Evolutionary conservation across 139 green algal species (phyloP).

Genomic region (Chlamydomonas incerta): DNA sequence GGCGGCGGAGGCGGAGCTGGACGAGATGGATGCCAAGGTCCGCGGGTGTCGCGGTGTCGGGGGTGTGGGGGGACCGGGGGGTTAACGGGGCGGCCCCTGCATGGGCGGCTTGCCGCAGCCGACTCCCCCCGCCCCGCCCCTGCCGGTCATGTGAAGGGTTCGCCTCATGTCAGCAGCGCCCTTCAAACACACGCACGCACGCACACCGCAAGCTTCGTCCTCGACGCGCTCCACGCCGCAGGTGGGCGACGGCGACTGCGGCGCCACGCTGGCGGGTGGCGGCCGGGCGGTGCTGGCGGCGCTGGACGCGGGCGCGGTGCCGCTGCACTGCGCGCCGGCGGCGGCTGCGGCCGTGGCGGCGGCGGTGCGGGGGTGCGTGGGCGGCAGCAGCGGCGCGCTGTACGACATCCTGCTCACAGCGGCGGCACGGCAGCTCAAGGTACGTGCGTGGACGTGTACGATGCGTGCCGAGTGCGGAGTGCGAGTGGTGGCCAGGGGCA

Average conservation of each 20-base stretch:
- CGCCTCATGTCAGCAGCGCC: no score
- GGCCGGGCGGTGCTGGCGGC: slow-evolving; percentile 61
- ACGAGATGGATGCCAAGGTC: slow-evolving; percentile 71
- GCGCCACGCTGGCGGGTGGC: slow-evolving; percentile 71
- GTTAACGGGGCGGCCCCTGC: no score
- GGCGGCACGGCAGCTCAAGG: slow-evolving; percentile 40
- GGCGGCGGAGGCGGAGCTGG: slow-evolving; percentile 55
- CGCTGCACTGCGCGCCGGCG: slow-evolving; percentile 27
- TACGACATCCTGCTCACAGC: slow-evolving; percentile 64
- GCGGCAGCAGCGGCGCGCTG: slow-evolving; percentile 78
- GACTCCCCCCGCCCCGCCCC: no score
- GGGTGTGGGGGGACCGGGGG: no score
- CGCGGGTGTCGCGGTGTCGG: not conserved
- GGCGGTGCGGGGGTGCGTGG: slow-evolving; percentile 64
- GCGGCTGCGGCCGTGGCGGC: slow-evolving; percentile 35
- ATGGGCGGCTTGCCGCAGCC: no score
- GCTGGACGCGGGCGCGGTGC: slow-evolving; percentile 23
- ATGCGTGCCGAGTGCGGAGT: no score
- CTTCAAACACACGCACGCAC: no score
- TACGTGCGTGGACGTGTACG: not conserved
- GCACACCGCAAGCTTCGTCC: no score
- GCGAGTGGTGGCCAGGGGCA: no score
- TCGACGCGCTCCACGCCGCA: slow-evolving; percentile 39
- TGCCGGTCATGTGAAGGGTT: no score
- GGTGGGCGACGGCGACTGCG: slow-evolving; percentile 92